These are phyloP conservation scores for Musa acuminata DNA, from an alignment of 176 grass and related monocot species.

Conservation along the genomic window DNA sequence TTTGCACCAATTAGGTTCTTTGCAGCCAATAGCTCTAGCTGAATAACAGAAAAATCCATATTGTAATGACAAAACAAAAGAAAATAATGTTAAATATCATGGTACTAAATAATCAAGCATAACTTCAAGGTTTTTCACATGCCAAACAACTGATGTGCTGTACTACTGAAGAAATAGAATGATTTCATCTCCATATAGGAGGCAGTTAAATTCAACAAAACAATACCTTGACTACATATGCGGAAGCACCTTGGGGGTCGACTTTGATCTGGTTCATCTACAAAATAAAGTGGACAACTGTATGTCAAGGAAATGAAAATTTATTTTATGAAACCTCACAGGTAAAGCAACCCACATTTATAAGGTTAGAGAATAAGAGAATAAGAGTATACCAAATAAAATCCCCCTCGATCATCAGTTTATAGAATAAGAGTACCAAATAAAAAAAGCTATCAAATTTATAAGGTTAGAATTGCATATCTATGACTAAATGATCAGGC, in stretches of 20 bases:
- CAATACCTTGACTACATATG: slow-evolving; percentile 80
- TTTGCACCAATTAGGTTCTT: slow-evolving; percentile 96
- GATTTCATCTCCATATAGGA: too few relatives aligned
- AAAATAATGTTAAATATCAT: slow-evolving; percentile 6
- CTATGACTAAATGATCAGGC: too few relatives aligned
- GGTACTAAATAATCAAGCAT: background rate
- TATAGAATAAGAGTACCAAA: too few relatives aligned
- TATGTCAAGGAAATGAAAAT: slow-evolving; percentile 20
- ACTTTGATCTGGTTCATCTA: slow-evolving; percentile 31
- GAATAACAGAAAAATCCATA: slow-evolving; percentile 11
- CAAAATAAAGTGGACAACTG: slow-evolving; percentile 39
- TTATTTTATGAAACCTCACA: slow-evolving; percentile 8
- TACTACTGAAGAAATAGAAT: background rate
- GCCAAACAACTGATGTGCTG: slow-evolving; percentile 7
- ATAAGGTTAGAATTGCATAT: too few relatives aligned
- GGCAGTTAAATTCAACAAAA: background rate
- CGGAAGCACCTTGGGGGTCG: slow-evolving; percentile 34
- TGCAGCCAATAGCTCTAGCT: slow-evolving; percentile 83
- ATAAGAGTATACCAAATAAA: too few relatives aligned
- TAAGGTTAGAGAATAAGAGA: too few relatives aligned
- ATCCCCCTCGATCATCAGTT: too few relatives aligned
- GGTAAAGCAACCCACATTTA: background rate
- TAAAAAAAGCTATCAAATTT: too few relatives aligned
- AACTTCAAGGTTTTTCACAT: background rate
- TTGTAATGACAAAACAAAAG: slow-evolving; percentile 14